Percentiles rank a stretch among this genome's conserved stretches.
These are phyloP conservation scores for Penicillium crystallinum DNA, from an alignment of 495 filamentous ascomycete genomes.

Conservation along the genomic window DNA sequence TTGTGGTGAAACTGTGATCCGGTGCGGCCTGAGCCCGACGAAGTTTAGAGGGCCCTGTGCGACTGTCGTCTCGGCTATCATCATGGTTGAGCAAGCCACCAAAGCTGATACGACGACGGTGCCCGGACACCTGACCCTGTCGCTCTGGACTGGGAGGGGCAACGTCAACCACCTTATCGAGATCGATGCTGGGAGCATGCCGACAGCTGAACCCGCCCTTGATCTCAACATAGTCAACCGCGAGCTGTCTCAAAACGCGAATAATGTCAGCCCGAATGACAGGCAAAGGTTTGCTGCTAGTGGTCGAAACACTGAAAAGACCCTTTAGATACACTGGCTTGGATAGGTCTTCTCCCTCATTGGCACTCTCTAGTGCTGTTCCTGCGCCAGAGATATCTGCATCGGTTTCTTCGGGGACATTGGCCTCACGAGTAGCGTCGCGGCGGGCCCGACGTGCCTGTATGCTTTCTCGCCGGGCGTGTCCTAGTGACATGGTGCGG, in stretches of 20 bases:
- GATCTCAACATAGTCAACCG: slow-evolving; percentile 89
- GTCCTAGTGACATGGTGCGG: slow-evolving; percentile 84
- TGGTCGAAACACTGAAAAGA: slow-evolving; percentile 95
- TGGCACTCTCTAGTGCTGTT: slow-evolving; percentile 49
- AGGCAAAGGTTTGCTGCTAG: slow-evolving; percentile 80
- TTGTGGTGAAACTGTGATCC: slow-evolving; percentile 66
- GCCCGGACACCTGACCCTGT: slow-evolving; percentile 47
- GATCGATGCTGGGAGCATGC: slow-evolving; percentile 83
- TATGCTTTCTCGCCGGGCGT: slow-evolving; percentile 84
- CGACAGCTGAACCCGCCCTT: slow-evolving; percentile 87
- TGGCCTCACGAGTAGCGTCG: slow-evolving; percentile 60
- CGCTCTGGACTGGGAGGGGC: slow-evolving; percentile 51
- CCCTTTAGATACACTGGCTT: slow-evolving; percentile 97
- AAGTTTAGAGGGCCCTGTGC: slow-evolving; percentile 22
- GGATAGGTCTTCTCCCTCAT: slow-evolving; percentile 52
- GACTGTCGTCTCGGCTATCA: slow-evolving; percentile 43
- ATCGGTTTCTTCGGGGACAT: slow-evolving; percentile 80
- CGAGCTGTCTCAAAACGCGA: slow-evolving; percentile 77
- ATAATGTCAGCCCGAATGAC: slow-evolving; percentile 89
- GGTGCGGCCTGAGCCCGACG: slow-evolving; percentile 43
- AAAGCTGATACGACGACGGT: slow-evolving; percentile 79
- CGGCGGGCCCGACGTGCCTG: slow-evolving; percentile 71
- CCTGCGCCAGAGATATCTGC: slow-evolving; percentile 43
- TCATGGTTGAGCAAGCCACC: slow-evolving; percentile 62
- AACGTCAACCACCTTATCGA: slow-evolving; percentile 62